phyloP scores from a whole-genome alignment of 163 green algal genomes.

The Coccomyxa subellipsoidea region DNA sequence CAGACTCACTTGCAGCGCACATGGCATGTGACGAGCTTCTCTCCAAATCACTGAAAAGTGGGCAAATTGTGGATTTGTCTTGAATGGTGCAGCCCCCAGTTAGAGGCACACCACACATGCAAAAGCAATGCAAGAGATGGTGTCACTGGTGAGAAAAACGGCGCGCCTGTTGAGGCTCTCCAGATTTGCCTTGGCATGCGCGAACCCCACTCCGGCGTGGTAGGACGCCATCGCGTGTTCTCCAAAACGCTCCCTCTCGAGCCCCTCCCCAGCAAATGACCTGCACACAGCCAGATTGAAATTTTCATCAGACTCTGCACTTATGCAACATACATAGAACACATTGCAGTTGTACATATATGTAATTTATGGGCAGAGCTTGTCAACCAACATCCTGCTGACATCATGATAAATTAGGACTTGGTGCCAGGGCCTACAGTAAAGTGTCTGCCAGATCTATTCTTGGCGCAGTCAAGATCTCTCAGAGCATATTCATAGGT shows the following conservation, averaged over 20 bases:
- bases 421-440: no score
- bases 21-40: no score
- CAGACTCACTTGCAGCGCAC: no score
- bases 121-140: no score
- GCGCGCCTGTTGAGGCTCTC: conserved; percentile 72
- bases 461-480: no score
- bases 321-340: neutral
- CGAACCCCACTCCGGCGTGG: conserved; percentile 47
- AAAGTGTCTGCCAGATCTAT: no score
- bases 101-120: no score
- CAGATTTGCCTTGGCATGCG: conserved; percentile 59
- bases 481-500: neutral
- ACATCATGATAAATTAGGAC: no score
- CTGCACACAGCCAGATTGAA: conserved; percentile 30
- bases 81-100: no score
- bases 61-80: no score
- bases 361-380: neutral
- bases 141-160: neutral
- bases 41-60: no score
- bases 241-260: conserved; percentile 78
- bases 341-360: neutral
- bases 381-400: neutral
- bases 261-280: conserved; percentile 67
- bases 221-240: conserved; percentile 50
- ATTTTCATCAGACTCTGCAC: neutral